These are phyloP conservation scores for Exophiala bonariae DNA, from an alignment of 2,329 filamentous ascomycete species.

Conservation along the genomic window DNA sequence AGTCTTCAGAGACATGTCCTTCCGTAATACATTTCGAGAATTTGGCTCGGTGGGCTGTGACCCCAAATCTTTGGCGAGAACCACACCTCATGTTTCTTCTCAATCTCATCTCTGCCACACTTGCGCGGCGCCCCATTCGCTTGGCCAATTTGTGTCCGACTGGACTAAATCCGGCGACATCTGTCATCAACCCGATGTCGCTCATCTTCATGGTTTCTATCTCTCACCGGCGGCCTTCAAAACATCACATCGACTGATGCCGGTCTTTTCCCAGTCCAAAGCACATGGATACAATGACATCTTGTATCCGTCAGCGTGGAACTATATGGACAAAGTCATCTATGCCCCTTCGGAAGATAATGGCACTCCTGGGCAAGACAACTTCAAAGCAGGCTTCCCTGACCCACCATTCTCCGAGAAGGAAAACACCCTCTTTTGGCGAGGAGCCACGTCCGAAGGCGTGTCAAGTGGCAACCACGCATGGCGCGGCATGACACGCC, in stretches of 20 bases:
- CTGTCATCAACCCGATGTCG: slow-evolving; percentile 76
- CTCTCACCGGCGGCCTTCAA: slow-evolving; percentile 63
- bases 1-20: slow-evolving; percentile 42
- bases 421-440: slow-evolving; percentile 69
- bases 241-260: slow-evolving; percentile 65
- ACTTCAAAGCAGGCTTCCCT: slow-evolving; percentile 35
- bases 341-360: slow-evolving; percentile 51
- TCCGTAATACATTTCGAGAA: slow-evolving; percentile 40
- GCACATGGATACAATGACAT: slow-evolving; percentile 74
- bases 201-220: slow-evolving; percentile 72
- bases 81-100: slow-evolving; percentile 61
- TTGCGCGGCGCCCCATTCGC: slow-evolving; percentile 65
- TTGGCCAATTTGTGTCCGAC: slow-evolving; percentile 65
- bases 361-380: slow-evolving; percentile 30
- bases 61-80: slow-evolving; percentile 59
- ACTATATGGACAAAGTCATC: slow-evolving; percentile 59
- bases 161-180: slow-evolving; percentile 67
- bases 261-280: slow-evolving; percentile 75
- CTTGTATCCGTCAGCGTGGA: slow-evolving; percentile 67
- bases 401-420: slow-evolving; percentile 63
- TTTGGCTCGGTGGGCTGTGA: slow-evolving; percentile 59
- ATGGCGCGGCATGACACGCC: slow-evolving; percentile 68
- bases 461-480: slow-evolving; percentile 46
- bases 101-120: slow-evolving; percentile 62
- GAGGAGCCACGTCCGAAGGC: slow-evolving; percentile 64